Conservation (phyloP, 106 monocot species). For the Allium fistulosum region DNA sequence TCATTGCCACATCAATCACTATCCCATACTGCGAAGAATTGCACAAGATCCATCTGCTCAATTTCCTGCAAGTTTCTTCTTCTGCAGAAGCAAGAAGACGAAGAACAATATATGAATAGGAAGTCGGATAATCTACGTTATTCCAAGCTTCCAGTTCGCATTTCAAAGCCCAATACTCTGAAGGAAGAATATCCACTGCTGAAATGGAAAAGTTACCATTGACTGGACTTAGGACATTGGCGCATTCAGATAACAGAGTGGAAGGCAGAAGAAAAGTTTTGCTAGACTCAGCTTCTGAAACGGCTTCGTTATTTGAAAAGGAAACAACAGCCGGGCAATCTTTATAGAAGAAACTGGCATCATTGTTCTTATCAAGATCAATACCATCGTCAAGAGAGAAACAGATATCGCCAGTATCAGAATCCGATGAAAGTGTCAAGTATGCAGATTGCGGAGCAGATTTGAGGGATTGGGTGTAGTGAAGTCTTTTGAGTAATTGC, state of each 20-base stretch:
- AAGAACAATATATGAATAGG: constrained; percentile 46
- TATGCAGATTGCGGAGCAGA: neutral
- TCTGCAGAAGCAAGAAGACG: constrained; percentile 20
- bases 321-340: constrained; percentile 81
- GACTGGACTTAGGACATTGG: constrained; percentile 30
- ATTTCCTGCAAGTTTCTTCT: constrained; percentile 8
- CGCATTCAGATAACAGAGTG: constrained; percentile 44
- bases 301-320: constrained; percentile 23
- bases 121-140: constrained; percentile 16
- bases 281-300: neutral
- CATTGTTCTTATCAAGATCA: neutral
- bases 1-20: constrained; percentile 52
- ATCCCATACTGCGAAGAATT: constrained; percentile 59
- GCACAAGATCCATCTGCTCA: constrained; percentile 61
- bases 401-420: constrained; percentile 42
- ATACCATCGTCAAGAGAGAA: constrained; percentile 61
- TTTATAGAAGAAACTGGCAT: constrained; percentile 50
- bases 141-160: constrained; percentile 54
- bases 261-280: constrained; percentile 49
- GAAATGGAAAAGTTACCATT: neutral
- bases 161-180: constrained; percentile 56
- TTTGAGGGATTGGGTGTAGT: constrained; percentile 22
- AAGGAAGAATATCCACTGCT: constrained; percentile 44
- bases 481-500: constrained; percentile 17
- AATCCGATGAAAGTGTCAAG: neutral